Conservation (phyloP, 768 basidiomycete species). For the Phylloporus sp. region DNA sequence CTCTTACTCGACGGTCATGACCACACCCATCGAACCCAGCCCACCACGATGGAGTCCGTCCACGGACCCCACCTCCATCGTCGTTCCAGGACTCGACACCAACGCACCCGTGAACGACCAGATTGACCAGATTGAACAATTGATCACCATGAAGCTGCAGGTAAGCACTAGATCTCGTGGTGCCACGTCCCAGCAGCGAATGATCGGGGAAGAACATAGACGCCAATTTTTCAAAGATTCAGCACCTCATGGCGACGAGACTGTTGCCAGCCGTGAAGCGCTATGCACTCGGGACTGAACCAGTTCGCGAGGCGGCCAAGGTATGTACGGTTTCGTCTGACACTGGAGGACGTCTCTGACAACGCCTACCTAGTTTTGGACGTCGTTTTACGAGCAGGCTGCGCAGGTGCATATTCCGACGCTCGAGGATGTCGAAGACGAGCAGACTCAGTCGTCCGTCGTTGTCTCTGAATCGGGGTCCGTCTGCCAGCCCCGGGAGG, state of each 20-base stretch:
- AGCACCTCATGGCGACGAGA: constrained; percentile 73
- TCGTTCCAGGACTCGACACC: constrained; percentile 68
- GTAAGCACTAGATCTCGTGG: constrained; percentile 33
- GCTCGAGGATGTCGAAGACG: constrained; percentile 61
- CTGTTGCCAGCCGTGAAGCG: constrained; percentile 86
- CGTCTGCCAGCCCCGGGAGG: constrained; percentile 10
- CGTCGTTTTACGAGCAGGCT: constrained; percentile 91
- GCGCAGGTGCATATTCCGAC: constrained; percentile 82
- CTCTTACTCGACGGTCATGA: constrained; percentile 16
- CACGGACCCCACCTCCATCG: constrained; percentile 56
- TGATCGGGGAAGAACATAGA: constrained; percentile 67
- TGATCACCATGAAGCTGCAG: constrained; percentile 90
- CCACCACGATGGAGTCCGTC: constrained; percentile 65
- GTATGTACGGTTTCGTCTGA: constrained; percentile 39
- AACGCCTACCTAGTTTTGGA: constrained; percentile 71
- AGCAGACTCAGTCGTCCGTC: constrained; percentile 35
- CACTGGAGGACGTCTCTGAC: background rate
- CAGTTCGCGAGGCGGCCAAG: constrained; percentile 86
- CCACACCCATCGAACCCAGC: constrained; percentile 51
- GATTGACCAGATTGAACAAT: constrained; percentile 92
- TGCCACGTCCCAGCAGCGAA: constrained; percentile 6
- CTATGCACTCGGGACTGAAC: constrained; percentile 82
- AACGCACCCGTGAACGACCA: constrained; percentile 69
- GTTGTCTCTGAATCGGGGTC: constrained; percentile 13
- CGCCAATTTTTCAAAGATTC: constrained; percentile 87